These are phyloP conservation scores for Metschnikowia cerradonensis DNA, from an alignment of 805 yeast genomes.

Conservation along the genomic window DNA sequence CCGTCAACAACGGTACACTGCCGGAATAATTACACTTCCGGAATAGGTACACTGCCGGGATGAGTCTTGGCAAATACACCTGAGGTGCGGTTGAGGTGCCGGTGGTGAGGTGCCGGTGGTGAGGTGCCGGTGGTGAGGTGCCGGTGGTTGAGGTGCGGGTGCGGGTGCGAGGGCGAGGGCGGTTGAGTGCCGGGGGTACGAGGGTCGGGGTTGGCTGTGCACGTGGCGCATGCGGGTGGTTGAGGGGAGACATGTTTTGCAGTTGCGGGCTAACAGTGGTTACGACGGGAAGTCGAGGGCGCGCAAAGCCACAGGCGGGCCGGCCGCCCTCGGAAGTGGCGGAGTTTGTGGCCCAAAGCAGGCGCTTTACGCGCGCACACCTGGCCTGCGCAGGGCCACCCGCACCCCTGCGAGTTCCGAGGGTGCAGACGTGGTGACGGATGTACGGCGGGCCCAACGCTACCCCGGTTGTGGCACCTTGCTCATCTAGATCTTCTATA, in stretches of 20 bases:
- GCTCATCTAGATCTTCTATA: slow-evolving; percentile 17
- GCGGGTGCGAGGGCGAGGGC: too few relatives aligned
- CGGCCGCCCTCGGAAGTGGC: slow-evolving; percentile 4
- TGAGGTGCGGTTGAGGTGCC: too few relatives aligned
- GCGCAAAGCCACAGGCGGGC: background rate
- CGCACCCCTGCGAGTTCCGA: slow-evolving; percentile 5
- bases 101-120: too few relatives aligned
- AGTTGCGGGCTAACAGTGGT: background rate
- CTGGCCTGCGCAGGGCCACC: background rate
- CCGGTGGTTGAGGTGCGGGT: too few relatives aligned
- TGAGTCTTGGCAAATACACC: too few relatives aligned
- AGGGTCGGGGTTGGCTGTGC: background rate
- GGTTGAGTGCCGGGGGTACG: too few relatives aligned
- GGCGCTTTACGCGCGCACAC: background rate
- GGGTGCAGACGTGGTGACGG: slow-evolving; percentile 6
- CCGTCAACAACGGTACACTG: too few relatives aligned
- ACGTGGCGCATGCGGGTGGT: background rate
- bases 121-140: too few relatives aligned
- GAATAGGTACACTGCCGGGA: too few relatives aligned
- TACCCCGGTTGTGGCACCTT: slow-evolving; percentile 5
- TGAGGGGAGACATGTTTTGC: background rate
- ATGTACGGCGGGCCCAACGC: background rate
- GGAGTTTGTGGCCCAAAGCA: background rate
- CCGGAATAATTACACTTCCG: too few relatives aligned
- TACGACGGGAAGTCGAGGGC: background rate